phyloP scores from a whole-genome alignment of 768 basidiomycete genomes.

The Termitomyces sp. region DNA sequence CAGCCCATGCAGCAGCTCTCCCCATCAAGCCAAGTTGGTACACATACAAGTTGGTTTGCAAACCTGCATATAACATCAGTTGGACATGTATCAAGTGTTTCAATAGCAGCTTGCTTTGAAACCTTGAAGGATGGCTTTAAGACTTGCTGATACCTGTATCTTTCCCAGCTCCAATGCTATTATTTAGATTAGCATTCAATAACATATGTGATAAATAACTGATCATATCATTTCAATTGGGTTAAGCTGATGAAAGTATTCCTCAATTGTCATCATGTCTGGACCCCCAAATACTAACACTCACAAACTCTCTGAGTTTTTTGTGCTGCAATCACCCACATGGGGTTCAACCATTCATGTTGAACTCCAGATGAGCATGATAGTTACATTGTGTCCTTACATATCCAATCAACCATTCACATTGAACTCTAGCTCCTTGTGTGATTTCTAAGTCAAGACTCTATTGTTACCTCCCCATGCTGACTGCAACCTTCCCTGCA shows the following conservation, averaged over 20 bases:
- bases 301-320: too few species aligned
- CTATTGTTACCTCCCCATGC: background rate
- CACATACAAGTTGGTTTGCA: constrained; percentile 16
- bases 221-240: constrained; percentile 39
- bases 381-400: background rate
- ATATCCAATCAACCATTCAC: background rate
- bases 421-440: background rate
- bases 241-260: constrained; percentile 24
- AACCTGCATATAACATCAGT: constrained; percentile 28
- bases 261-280: too few species aligned
- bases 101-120: constrained; percentile 1
- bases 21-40: too few species aligned
- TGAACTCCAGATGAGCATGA: background rate
- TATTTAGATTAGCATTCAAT: constrained; percentile 16
- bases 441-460: background rate
- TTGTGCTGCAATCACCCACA: too few species aligned
- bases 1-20: too few species aligned
- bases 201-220: background rate
- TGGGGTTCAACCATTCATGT: background rate
- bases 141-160: too few species aligned
- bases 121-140: too few species aligned
- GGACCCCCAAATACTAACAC: too few species aligned
- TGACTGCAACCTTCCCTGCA: too few species aligned
- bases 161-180: too few species aligned
- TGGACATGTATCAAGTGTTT: constrained; percentile 29